Conservation (phyloP, 139 green algal species). For the Asterochloris erici region DNA sequence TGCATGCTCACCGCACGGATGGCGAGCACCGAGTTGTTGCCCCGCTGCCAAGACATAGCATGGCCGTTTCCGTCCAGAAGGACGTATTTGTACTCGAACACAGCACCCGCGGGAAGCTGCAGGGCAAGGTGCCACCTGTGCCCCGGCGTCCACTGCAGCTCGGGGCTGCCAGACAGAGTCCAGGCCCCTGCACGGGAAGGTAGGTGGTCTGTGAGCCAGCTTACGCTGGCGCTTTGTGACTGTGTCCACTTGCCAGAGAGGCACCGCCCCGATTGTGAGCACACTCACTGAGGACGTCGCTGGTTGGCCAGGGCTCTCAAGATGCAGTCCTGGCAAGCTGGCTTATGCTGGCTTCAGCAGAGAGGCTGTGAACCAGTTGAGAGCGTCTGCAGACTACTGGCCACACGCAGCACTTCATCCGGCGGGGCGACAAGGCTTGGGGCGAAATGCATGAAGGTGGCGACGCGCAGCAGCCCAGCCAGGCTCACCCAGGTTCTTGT, state of each 20-base stretch:
- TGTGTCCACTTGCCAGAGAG: too few species aligned
- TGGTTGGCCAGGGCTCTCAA: too few species aligned
- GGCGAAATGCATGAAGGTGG: too few species aligned
- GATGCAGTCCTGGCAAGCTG: too few species aligned
- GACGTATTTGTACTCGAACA: conserved; percentile 61
- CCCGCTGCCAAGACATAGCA: conserved; percentile 45
- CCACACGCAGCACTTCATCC: neutral
- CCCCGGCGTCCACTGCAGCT: conserved; percentile 42
- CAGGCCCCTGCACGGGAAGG: conserved; percentile 23
- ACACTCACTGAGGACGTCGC: too few species aligned
- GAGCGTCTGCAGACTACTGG: neutral
- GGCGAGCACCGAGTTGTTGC: conserved; percentile 59
- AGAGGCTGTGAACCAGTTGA: neutral
- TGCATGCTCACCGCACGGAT: conserved; percentile 28
- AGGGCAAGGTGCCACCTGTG: conserved; percentile 38
- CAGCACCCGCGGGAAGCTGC: conserved; percentile 26
- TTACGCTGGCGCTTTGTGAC: too few species aligned
- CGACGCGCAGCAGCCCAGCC: too few species aligned
- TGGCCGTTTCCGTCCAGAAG: conserved; percentile 36
- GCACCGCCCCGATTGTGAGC: too few species aligned
- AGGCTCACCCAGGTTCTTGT: conserved; percentile 34
- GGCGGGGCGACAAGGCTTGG: neutral
- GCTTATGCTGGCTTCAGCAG: neutral
- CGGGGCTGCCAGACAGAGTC: conserved; percentile 26
- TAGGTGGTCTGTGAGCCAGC: too few species aligned